Percentiles rank a stretch among this genome's conserved stretches.
phyloP scores from a whole-genome alignment of 371 early-diverging fungal genomes.

The Haplosporangium sp. region DNA sequence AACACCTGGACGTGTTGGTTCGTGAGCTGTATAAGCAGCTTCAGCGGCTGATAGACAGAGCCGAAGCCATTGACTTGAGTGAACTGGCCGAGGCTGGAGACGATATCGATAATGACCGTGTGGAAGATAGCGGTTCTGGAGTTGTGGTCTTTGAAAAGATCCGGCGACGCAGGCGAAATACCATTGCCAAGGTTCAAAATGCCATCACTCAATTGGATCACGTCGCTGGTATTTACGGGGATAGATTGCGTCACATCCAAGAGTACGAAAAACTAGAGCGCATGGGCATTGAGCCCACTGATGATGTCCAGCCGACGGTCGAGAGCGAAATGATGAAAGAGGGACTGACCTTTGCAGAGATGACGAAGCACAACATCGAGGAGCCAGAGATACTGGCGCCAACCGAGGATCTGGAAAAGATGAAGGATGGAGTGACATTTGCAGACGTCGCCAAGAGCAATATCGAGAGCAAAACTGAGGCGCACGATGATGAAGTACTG shows the following conservation, averaged over 20 bases:
- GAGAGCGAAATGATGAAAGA: slow-evolving; percentile 47
- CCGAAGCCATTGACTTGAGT: slow-evolving; percentile 15
- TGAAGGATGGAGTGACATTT: slow-evolving; percentile 33
- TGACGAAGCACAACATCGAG: slow-evolving; percentile 10
- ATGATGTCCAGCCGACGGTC: slow-evolving; percentile 30
- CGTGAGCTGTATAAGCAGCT: slow-evolving; percentile 22
- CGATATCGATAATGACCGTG: slow-evolving; percentile 2
- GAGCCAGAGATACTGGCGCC: slow-evolving; percentile 36
- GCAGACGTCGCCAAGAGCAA: slow-evolving; percentile 26
- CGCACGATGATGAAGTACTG: not conserved
- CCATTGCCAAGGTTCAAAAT: slow-evolving; percentile 16
- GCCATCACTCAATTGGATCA: slow-evolving; percentile 17
- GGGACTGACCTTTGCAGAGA: slow-evolving; percentile 33
- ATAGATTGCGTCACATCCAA: slow-evolving; percentile 16
- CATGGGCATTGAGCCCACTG: slow-evolving; percentile 30
- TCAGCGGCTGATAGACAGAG: slow-evolving; percentile 5
- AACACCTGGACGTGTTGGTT: slow-evolving; percentile 17
- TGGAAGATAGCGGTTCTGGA: not conserved
- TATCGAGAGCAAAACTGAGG: not conserved
- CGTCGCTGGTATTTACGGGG: slow-evolving; percentile 11
- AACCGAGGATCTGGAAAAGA: slow-evolving; percentile 43
- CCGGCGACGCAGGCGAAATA: slow-evolving; percentile 17
- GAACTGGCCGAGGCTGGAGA: slow-evolving; percentile 37
- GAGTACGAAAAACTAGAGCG: slow-evolving; percentile 26
- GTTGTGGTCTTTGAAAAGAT: slow-evolving; percentile 25